phyloP scores from a whole-genome alignment of 441 rosid genomes.

The Erodium texanum region DNA sequence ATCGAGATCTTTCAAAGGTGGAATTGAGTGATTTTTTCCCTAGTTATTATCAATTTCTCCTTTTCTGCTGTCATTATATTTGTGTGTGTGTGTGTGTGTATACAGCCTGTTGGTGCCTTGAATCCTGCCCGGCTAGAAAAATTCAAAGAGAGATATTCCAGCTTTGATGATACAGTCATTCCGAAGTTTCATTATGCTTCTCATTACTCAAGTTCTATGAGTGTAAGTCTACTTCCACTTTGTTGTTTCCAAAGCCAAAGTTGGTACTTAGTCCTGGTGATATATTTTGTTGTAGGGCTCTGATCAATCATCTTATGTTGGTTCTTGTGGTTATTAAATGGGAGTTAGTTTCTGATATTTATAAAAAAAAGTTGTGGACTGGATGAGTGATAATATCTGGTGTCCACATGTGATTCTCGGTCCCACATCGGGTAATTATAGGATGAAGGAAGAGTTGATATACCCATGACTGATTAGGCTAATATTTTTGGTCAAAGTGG shows the following conservation, averaged over 20 bases:
- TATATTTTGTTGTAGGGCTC: not conserved
- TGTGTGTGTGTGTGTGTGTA: conserved; percentile 13
- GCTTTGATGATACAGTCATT: conserved; percentile 96
- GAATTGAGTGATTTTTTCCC: conserved; percentile 28
- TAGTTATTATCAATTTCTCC: conserved; percentile 13
- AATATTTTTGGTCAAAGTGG: no score
- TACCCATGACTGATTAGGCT: no score
- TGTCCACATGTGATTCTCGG: no score
- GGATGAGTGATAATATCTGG: no score
- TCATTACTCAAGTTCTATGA: conserved; percentile 96
- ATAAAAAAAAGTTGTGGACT: no score
- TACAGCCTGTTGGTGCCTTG: conserved; percentile 97
- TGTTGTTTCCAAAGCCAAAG: conserved; percentile 9
- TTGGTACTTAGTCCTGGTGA: not conserved
- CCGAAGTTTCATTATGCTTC: conserved; percentile 99
- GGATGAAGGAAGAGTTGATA: no score
- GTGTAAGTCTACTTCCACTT: conserved; percentile 48
- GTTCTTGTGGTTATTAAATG: no score
- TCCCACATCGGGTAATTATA: no score
- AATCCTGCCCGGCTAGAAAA: conserved; percentile 75
- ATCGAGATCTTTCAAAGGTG: conserved; percentile 97
- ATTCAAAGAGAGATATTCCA: conserved; percentile 94
- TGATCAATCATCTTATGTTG: no score
- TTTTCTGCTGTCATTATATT: conserved; percentile 24
- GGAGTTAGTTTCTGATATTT: no score